Evolutionary conservation across 2,329 filamentous ascomycete genomes (phyloP), one percentile per base, ranked within the genome.

Genomic region (Fusarium denticulatum): DNA sequence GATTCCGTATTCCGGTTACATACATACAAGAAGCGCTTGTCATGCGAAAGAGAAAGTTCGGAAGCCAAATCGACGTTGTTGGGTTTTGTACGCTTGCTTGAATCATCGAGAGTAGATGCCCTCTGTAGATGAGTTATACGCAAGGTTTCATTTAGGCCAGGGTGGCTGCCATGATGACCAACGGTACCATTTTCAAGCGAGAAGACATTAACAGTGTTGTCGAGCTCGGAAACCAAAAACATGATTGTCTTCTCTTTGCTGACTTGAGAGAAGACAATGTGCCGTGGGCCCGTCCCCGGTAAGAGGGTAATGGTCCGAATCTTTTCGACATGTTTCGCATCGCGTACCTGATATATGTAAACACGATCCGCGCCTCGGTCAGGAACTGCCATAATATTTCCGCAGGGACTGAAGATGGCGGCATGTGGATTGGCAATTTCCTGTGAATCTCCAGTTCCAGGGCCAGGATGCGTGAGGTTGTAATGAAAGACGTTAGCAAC

Each of bases 161-260:
- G 8, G 8, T 2, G 9, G 4, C 3, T 28, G 43, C 8, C 24
- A 14, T 14, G 2, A 20, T 4, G 8, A 46, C 24, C 6, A 5
- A 1, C 12, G 3, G 8, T 5, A 2, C 3, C 0, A 5, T 15
- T 22, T 11, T 22, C 43, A 46, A 46, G 6, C 0, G 18, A 46
- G 26, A 28, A 28, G 6, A 46, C 43, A 28, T 28, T 46, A 1
- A 46, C 43, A 7, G 26, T 46, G 4, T 46, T 46, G 1, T 46
- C 43, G 1, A 46, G 43, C 26, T 46, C 43, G 13, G 26, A 46
- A 46, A 28, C 26, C 9, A 46, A 14, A 15, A 46, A 46, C 18
- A 46, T 28, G 5, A 28, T 5, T 22, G 13, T 46, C 18, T 46
- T 28, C 18, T 46, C 8, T 28, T 22, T 22, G 4, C 8, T 22